These are phyloP conservation scores for Talaromyces albobiverticillius DNA, from an alignment of 2,329 filamentous ascomycete genomes.

Conservation along the genomic window DNA sequence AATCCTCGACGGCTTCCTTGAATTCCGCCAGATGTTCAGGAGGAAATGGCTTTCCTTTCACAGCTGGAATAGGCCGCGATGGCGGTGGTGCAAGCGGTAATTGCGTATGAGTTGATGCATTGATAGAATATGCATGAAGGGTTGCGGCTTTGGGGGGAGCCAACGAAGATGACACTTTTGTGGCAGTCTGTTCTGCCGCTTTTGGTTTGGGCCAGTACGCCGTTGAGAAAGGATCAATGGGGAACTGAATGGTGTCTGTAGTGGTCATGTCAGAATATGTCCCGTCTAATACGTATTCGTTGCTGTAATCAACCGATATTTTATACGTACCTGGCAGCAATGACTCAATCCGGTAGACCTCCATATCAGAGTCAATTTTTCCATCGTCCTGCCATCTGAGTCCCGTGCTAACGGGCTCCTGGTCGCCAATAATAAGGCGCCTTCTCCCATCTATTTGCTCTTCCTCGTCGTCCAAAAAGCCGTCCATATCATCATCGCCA, in stretches of 20 bases:
- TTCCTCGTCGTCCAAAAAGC: conserved; percentile 85
- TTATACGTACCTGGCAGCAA: conserved; percentile 61
- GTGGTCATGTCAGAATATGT: not conserved
- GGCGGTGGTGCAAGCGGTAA: conserved; percentile 12
- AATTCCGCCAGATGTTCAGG: conserved; percentile 63
- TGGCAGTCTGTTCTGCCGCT: conserved; percentile 21
- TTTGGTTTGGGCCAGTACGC: conserved; percentile 66
- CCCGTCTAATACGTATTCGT: not conserved
- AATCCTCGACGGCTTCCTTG: conserved; percentile 66
- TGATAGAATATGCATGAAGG: conserved; percentile 17
- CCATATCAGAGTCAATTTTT: conserved; percentile 45
- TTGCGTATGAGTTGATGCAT: conserved; percentile 13
- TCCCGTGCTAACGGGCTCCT: conserved; percentile 75
- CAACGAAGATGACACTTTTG: conserved; percentile 13
- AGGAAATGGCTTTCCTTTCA: conserved; percentile 46
- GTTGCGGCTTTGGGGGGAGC: conserved; percentile 14
- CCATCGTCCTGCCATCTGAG: conserved; percentile 72
- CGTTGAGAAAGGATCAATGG: conserved; percentile 82
- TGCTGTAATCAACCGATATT: not conserved
- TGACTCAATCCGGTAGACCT: conserved; percentile 70
- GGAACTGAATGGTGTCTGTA: conserved; percentile 45
- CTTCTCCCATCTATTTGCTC: conserved; percentile 52
- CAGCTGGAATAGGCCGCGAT: not conserved
- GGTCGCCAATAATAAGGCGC: conserved; percentile 60
- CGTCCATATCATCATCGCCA: conserved; percentile 82